A percentile compares a stretch with the other conserved stretches of the same genome.
Conservation (phyloP, 495 filamentous ascomycete species). For the Penicillium odoratum region DNA sequence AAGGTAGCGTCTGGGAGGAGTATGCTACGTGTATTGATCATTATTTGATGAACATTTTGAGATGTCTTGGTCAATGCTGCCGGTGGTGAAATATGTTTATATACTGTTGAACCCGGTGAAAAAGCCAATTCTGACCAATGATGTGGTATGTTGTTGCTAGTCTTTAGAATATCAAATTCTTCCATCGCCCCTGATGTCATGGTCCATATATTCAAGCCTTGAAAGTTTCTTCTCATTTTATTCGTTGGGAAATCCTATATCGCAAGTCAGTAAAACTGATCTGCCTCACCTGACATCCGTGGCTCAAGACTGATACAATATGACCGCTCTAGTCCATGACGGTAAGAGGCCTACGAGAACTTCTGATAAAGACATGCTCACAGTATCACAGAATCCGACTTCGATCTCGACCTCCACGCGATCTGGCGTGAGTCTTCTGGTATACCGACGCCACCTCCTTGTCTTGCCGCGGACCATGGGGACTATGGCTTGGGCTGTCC, state of each 20-base stretch:
- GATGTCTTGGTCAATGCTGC: background rate
- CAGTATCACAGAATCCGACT: conserved; percentile 2
- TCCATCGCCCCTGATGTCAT: background rate
- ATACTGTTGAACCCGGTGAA: background rate
- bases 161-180: background rate
- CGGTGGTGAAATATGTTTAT: background rate
- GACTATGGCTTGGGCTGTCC: background rate
- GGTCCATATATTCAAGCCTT: background rate
- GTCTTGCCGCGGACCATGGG: conserved; percentile 8
- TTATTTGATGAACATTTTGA: background rate
- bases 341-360: background rate
- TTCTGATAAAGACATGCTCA: background rate
- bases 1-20: too few relatives aligned
- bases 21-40: background rate
- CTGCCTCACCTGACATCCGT: background rate
- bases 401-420: conserved; percentile 7
- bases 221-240: background rate
- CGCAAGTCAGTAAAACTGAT: background rate
- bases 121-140: background rate
- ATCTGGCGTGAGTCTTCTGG: conserved; percentile 11
- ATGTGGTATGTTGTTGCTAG: background rate
- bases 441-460: conserved; percentile 9
- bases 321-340: background rate
- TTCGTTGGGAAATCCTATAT: background rate
- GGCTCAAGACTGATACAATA: background rate